A percentile compares a stretch with the other conserved stretches of the same genome.
Conservation (phyloP, 441 rosid genomes). For the Erysimum cheiri region DNA sequence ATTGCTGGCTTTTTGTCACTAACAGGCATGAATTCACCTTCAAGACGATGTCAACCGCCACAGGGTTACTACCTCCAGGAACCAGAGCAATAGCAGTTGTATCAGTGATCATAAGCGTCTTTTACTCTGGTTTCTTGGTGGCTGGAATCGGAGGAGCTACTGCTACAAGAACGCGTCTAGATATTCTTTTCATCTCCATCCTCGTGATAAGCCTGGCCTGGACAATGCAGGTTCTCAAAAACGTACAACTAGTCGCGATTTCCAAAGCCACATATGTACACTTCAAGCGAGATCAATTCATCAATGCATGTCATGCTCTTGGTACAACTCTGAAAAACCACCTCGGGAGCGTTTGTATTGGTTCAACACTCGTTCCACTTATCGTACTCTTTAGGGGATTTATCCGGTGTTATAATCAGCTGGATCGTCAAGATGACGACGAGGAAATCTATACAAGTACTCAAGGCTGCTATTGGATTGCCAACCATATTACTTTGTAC, state of each 20-base stretch:
- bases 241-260: conserved; percentile 56
- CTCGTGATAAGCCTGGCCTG: conserved; percentile 65
- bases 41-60: conserved; percentile 51
- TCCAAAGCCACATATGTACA: conserved; percentile 55
- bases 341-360: conserved; percentile 68
- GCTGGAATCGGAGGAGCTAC: conserved; percentile 83
- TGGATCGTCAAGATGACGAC: conserved; percentile 40
- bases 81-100: conserved; percentile 45
- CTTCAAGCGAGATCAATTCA: conserved; percentile 44
- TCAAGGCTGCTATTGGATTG: conserved; percentile 55
- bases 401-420: conserved; percentile 43
- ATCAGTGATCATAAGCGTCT: conserved; percentile 44
- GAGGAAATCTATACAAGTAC: conserved; percentile 65
- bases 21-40: conserved; percentile 50
- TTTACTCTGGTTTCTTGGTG: conserved; percentile 60
- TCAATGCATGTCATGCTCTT: conserved; percentile 50
- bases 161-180: conserved; percentile 52
- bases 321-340: conserved; percentile 48
- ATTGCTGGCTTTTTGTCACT: conserved; percentile 52
- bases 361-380: conserved; percentile 59
- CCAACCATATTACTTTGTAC: conserved; percentile 45
- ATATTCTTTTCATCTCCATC: conserved; percentile 57
- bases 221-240: conserved; percentile 75
- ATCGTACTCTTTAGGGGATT: conserved; percentile 53
- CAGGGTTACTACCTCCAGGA: conserved; percentile 48